phyloP scores from a whole-genome alignment of 495 filamentous ascomycete genomes.

The Ramalina peruviana region DNA sequence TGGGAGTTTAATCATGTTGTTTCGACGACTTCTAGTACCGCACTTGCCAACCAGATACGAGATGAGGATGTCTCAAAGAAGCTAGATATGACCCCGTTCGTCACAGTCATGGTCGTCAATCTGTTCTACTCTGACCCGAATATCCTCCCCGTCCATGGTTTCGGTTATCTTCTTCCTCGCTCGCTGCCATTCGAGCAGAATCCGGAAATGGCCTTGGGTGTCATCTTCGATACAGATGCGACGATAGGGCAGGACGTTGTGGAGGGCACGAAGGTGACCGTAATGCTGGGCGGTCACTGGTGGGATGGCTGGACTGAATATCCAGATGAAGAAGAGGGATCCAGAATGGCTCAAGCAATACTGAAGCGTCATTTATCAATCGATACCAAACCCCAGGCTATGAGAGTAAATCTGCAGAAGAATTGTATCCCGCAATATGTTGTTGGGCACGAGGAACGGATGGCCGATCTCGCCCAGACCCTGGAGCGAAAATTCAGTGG shows the following conservation, averaged over 20 bases:
- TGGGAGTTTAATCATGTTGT: conserved; percentile 48
- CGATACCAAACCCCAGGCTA: conserved; percentile 37
- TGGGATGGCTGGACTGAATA: conserved; percentile 55
- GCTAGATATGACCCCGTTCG: conserved; percentile 18
- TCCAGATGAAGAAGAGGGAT: conserved; percentile 48
- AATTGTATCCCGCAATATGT: conserved; percentile 84
- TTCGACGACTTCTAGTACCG: conserved; percentile 47
- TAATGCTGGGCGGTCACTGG: conserved; percentile 91
- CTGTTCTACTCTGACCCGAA: conserved; percentile 59
- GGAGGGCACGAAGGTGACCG: conserved; percentile 72
- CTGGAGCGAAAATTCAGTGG: conserved; percentile 44
- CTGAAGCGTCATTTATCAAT: conserved; percentile 65
- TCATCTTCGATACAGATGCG: conserved; percentile 77
- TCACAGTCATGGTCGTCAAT: conserved; percentile 84
- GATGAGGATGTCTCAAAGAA: background rate
- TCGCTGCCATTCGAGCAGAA: conserved; percentile 58
- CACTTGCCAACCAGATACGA: conserved; percentile 29
- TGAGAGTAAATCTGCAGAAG: conserved; percentile 46
- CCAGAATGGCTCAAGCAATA: conserved; percentile 50
- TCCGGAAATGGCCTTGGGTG: conserved; percentile 72
- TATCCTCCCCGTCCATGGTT: conserved; percentile 53
- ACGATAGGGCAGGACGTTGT: conserved; percentile 37
- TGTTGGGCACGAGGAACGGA: conserved; percentile 55
- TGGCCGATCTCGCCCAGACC: conserved; percentile 42
- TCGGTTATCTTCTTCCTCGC: conserved; percentile 80